Conservation (phyloP, 768 basidiomycete genomes). For the Tephrocybe sp. region DNA sequence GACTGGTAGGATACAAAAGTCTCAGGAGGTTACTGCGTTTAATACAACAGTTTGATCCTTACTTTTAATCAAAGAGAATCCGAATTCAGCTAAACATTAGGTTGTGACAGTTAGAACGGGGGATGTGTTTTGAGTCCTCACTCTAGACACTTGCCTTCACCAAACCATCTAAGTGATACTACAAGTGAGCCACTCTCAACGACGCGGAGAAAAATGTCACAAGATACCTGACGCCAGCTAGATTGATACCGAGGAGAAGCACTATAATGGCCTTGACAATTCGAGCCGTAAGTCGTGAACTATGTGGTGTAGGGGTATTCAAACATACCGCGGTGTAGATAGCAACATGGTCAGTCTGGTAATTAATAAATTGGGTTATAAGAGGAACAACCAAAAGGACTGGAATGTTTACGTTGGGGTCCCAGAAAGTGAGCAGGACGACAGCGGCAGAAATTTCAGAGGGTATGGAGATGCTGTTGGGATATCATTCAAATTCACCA, state of each 20-base stretch:
- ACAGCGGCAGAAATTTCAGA: constrained; percentile 75
- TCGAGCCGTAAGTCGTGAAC: not conserved
- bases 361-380: too few relatives aligned
- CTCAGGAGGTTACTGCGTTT: not conserved
- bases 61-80: constrained; percentile 67
- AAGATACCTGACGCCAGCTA: constrained; percentile 62
- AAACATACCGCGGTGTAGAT: constrained; percentile 49
- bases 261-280: constrained; percentile 41
- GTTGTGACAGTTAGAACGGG: not conserved
- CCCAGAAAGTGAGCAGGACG: constrained; percentile 73
- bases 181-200: too few relatives aligned
- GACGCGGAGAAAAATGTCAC: not conserved
- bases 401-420: constrained; percentile 34
- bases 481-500: not conserved
- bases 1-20: constrained; percentile 30
- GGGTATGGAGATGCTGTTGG: constrained; percentile 52
- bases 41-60: constrained; percentile 13
- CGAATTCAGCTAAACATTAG: constrained; percentile 51
- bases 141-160: constrained; percentile 45
- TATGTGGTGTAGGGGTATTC: too few relatives aligned
- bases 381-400: not conserved
- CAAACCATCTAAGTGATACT: constrained; percentile 46
- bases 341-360: constrained; percentile 44
- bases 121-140: not conserved
- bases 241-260: constrained; percentile 58